Evolutionary conservation across 1,284 basidiomycete genomes (phyloP).

Genomic region (Trichosporon faecale): DNA sequence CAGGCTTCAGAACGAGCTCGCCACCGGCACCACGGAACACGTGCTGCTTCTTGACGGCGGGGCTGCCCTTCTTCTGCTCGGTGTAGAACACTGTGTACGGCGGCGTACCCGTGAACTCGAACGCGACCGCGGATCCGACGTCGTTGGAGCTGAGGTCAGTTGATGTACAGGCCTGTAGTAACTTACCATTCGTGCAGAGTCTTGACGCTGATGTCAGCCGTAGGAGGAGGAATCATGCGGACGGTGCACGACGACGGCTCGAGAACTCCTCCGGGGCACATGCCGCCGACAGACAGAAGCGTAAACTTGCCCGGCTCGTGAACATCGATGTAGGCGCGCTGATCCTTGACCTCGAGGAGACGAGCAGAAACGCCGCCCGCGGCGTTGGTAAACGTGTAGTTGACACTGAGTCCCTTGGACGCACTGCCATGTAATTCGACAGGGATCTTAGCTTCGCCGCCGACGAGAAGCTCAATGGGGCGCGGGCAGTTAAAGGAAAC

Average conservation of each 20-base stretch:
- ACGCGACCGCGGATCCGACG: constrained; percentile 81
- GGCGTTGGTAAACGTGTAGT: constrained; percentile 28
- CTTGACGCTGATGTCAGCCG: constrained; percentile 80
- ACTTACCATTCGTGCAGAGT: constrained; percentile 76
- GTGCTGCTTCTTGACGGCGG: constrained; percentile 55
- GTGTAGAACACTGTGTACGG: constrained; percentile 83
- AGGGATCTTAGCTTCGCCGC: constrained; percentile 31
- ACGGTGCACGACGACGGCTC: constrained; percentile 75
- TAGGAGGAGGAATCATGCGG: constrained; percentile 69
- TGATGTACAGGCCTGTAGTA: neutral
- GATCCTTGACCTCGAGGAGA: constrained; percentile 53
- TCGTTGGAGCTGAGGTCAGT: constrained; percentile 64
- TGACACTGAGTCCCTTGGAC: constrained; percentile 25
- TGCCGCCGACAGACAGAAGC: constrained; percentile 68
- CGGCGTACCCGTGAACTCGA: constrained; percentile 82
- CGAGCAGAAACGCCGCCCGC: constrained; percentile 15
- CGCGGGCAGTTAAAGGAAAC: constrained; percentile 70
- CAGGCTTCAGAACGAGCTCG: constrained; percentile 81
- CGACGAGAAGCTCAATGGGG: constrained; percentile 69
- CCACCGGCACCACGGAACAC: constrained; percentile 68
- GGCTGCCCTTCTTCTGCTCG: constrained; percentile 67
- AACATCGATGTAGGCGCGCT: constrained; percentile 60
- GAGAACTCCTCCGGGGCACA: constrained; percentile 73
- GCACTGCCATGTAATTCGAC: constrained; percentile 30
- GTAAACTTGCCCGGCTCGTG: constrained; percentile 77